Base-by-base conservation (phyloP, 768 basidiomycete species). In the Leccinum variicolor region DNA sequence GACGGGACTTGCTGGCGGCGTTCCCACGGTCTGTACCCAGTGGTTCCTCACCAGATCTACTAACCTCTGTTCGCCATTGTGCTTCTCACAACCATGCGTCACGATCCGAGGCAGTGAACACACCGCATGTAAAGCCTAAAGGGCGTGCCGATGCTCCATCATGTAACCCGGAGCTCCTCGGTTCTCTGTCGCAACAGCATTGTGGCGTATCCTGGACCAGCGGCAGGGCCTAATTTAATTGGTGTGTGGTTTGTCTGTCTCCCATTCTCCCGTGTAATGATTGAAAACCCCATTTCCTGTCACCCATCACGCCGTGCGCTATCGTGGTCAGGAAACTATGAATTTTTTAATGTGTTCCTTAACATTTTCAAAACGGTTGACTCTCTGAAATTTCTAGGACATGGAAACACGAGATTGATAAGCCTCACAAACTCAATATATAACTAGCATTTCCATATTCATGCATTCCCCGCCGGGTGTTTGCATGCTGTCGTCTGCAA, bases 361-460 rank as follows among this genome's bases (percentile, higher is more conserved):
- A 36, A 9, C 4, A 4, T 23, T 34, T 29, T 19, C 19, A 19
- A 34, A 19, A 43, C 14, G n/a, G 11, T 15, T 33, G 9, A 17
- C 21, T 13, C n/a, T 23, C 33, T 36, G 39, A 34, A 7, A 45
- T 48, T 36, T 31, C 26, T 49, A 51, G 25, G 39, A 57, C 52
- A 48, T 60, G 54, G 57, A 52, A 60, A 19, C 45, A n/a, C 9
- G 41, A 21, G 36, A 31, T 33, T 15, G 46, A 21, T 17, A 6
- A 9, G 15, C 15, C 26, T 25, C 1, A 21, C 1, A 21, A 21
- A 28, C 17, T 48, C 23, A 11, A 23, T 15, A 34, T 13, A 23
- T 39, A 17, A 21, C 29, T 14, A 15, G 34, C 33, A 41, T 14
- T 56, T 59, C 55, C 59, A 26, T 58, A 59, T 57, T 50, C 23